A percentile compares a stretch with the other conserved stretches of the same genome.
These are phyloP conservation scores for Fusarium xyrophilum DNA, from an alignment of 2,329 filamentous ascomycete genomes.

Conservation along the genomic window DNA sequence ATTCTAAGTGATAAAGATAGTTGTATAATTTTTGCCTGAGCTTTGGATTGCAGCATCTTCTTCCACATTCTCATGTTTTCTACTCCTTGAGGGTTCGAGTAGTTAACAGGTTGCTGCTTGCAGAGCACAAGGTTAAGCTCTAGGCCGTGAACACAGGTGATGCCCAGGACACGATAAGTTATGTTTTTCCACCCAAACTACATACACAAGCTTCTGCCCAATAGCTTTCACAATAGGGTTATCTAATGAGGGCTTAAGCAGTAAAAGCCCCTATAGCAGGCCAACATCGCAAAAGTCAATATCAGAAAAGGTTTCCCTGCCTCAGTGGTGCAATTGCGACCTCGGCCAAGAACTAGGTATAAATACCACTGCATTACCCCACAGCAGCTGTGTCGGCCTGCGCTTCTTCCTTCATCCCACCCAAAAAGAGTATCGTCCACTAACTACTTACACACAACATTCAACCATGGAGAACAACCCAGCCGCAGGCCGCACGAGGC, in stretches of 20 bases:
- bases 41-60: background rate
- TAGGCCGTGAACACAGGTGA: background rate
- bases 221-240: background rate
- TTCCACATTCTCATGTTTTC: background rate
- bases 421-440: too few relatives aligned
- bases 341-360: too few relatives aligned
- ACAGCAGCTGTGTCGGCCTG: too few relatives aligned
- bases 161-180: background rate
- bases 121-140: background rate
- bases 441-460: background rate
- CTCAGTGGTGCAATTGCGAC: too few relatives aligned
- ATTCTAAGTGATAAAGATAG: too few relatives aligned
- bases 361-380: too few relatives aligned
- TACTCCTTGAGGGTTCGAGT: background rate
- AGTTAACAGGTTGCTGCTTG: background rate
- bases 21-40: background rate
- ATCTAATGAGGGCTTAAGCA: too few relatives aligned
- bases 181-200: background rate
- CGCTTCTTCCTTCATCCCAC: too few relatives aligned
- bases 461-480: background rate
- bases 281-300: too few relatives aligned
- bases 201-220: background rate
- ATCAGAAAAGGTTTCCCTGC: too few relatives aligned
- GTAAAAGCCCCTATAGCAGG: too few relatives aligned
- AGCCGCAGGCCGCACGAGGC: constrained; percentile 64